Percentiles rank a stretch among this genome's conserved stretches.
These are phyloP conservation scores for Eimeria necatrix DNA, from an alignment of 169 alveolate genomes.

Conservation along the genomic window DNA sequence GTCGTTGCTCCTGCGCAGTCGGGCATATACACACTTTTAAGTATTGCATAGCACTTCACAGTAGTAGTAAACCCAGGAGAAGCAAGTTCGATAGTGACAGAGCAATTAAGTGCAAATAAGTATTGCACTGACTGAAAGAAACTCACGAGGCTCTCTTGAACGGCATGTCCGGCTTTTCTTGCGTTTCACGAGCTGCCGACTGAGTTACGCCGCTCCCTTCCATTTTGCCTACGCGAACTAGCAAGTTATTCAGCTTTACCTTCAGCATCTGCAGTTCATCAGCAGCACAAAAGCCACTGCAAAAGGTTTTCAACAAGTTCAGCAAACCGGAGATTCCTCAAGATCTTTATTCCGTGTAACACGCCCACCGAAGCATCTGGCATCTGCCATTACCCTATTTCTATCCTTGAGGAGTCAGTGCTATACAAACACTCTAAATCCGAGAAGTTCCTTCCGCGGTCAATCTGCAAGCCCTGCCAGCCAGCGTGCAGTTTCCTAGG, in stretches of 20 bases:
- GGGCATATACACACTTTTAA: not conserved
- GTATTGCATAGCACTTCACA: too few species aligned
- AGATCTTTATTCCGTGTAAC: too few species aligned
- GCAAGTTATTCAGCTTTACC: slow-evolving; percentile 38
- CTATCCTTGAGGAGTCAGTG: not conserved
- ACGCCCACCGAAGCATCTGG: too few species aligned
- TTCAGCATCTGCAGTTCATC: slow-evolving; percentile 45
- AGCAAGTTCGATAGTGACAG: not conserved
- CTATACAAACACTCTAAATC: not conserved
- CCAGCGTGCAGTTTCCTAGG: too few species aligned
- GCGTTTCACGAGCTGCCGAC: not conserved
- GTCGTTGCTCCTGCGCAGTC: slow-evolving; percentile 69
- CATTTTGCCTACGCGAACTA: not conserved
- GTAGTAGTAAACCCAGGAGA: not conserved
- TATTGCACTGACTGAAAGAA: too few species aligned
- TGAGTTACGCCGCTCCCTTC: not conserved
- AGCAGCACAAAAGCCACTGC: not conserved
- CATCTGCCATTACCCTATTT: too few species aligned
- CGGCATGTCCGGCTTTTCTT: not conserved
- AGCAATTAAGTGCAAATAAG: too few species aligned
- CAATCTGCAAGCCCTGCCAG: too few species aligned
- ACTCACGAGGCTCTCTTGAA: slow-evolving; percentile 39
- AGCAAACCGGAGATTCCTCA: not conserved
- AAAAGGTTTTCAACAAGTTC: not conserved
- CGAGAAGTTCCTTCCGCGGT: too few species aligned